These are phyloP conservation scores for Calocybe indica DNA, from an alignment of 768 basidiomycete genomes.

Conservation along the genomic window DNA sequence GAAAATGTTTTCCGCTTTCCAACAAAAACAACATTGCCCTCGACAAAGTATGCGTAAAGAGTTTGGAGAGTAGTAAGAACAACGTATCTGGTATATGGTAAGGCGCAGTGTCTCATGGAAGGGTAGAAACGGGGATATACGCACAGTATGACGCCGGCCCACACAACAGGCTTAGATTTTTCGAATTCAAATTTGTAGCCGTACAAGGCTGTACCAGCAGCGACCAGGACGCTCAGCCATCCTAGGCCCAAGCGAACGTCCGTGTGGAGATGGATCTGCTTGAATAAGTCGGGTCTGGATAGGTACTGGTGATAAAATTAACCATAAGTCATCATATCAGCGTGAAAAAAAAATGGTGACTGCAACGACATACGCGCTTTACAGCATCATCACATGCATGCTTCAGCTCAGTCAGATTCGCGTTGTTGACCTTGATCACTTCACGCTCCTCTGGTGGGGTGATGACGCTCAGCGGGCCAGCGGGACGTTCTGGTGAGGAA, in stretches of 20 bases:
- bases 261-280: slow-evolving; percentile 80
- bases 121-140: slow-evolving; percentile 22
- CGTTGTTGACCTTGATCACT: slow-evolving; percentile 55
- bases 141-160: slow-evolving; percentile 72
- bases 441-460: slow-evolving; percentile 42
- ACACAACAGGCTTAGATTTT: slow-evolving; percentile 74
- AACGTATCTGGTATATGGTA: slow-evolving; percentile 51
- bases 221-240: slow-evolving; percentile 81
- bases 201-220: slow-evolving; percentile 76
- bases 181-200: slow-evolving; percentile 89
- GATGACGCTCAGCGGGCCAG: slow-evolving; percentile 47
- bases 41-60: slow-evolving; percentile 81
- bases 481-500: slow-evolving; percentile 39
- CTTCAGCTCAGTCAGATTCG: slow-evolving; percentile 53
- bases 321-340: neutral
- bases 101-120: slow-evolving; percentile 4
- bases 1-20: slow-evolving; percentile 89
- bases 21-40: slow-evolving; percentile 79
- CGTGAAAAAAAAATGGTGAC: slow-evolving; percentile 1
- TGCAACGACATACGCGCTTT: slow-evolving; percentile 58
- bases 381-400: slow-evolving; percentile 83
- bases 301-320: slow-evolving; percentile 58
- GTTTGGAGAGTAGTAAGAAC: slow-evolving; percentile 67
- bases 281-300: slow-evolving; percentile 76
- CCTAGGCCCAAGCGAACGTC: slow-evolving; percentile 85